Conservation (phyloP, 2,329 filamentous ascomycete species). For the Xylariaceae sp. region DNA sequence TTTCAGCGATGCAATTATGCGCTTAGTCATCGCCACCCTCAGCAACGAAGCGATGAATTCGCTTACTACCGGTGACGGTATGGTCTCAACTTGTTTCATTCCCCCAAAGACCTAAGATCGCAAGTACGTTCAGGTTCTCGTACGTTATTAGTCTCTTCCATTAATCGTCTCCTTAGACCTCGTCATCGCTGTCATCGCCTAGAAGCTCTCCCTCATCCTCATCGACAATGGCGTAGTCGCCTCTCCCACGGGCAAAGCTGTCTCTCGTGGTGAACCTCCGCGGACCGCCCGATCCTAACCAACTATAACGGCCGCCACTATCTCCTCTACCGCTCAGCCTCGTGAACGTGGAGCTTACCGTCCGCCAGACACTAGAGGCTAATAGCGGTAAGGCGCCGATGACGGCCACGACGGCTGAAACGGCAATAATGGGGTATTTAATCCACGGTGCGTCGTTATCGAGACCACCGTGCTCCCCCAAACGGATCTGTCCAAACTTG, state of each 20-base stretch:
- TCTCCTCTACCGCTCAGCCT: slow-evolving; percentile 56
- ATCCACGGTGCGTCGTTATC: slow-evolving; percentile 79
- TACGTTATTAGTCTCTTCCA: not conserved
- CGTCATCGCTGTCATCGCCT: slow-evolving; percentile 92
- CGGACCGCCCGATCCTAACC: slow-evolving; percentile 58
- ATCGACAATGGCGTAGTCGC: slow-evolving; percentile 89
- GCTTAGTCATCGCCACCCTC: not conserved
- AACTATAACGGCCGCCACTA: slow-evolving; percentile 54
- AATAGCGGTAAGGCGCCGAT: slow-evolving; percentile 73
- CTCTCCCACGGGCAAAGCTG: slow-evolving; percentile 84
- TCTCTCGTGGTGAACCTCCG: slow-evolving; percentile 85
- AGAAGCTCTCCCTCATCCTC: slow-evolving; percentile 94
- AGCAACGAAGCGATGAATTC: not conserved
- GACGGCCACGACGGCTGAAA: slow-evolving; percentile 69
- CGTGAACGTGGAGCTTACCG: slow-evolving; percentile 58
- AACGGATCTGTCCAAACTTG: slow-evolving; percentile 90
- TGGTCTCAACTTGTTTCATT: not conserved
- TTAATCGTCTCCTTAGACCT: slow-evolving; percentile 58
- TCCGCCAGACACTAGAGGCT: slow-evolving; percentile 75
- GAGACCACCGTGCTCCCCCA: slow-evolving; percentile 74
- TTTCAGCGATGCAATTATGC: slow-evolving; percentile 7
- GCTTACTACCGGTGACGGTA: not conserved
- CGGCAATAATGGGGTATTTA: slow-evolving; percentile 78
- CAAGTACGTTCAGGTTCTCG: not conserved
- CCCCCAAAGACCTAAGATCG: not conserved